These are phyloP conservation scores for Dendrobium huoshanense DNA, from an alignment of 106 monocot species.

Conservation along the genomic window DNA sequence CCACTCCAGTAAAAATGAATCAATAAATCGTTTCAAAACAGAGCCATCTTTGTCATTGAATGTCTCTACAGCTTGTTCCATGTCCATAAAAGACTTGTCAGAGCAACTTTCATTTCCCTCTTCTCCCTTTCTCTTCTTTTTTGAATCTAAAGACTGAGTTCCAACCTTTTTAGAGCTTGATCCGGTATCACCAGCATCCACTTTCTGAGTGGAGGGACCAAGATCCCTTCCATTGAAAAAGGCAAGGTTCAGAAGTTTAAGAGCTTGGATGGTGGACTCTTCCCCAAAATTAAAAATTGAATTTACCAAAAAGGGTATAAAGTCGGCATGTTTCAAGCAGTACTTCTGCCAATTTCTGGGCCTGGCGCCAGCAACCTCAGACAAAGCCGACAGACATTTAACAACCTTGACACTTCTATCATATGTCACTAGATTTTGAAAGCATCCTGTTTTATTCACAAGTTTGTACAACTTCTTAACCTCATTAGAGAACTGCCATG, in stretches of 20 bases:
- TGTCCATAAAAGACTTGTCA: conserved; percentile 77
- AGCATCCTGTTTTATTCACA: conserved; percentile 73
- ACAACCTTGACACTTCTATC: conserved; percentile 89
- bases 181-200: conserved; percentile 42
- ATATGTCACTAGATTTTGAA: conserved; percentile 68
- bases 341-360: conserved; percentile 98
- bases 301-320: conserved; percentile 67
- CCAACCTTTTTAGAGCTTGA: conserved; percentile 37
- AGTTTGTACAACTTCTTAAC: conserved; percentile 72
- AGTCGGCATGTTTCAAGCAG: conserved; percentile 68
- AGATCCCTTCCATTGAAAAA: conserved; percentile 82
- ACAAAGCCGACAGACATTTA: conserved; percentile 74
- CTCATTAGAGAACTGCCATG: conserved; percentile 95
- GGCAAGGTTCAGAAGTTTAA: conserved; percentile 89
- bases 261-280: conserved; percentile 77
- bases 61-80: conserved; percentile 84
- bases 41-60: conserved; percentile 53
- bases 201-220: conserved; percentile 36
- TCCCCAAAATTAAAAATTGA: conserved; percentile 76
- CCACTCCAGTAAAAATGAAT: conserved; percentile 91
- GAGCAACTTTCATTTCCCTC: conserved; percentile 59
- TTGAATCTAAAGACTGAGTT: conserved; percentile 49
- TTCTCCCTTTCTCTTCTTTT: conserved; percentile 89
- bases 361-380: conserved; percentile 86
- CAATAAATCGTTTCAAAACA: conserved; percentile 65